phyloP scores from a whole-genome alignment of 1,139 yeast species.

The Lodderomyces orthopsilosis region DNA sequence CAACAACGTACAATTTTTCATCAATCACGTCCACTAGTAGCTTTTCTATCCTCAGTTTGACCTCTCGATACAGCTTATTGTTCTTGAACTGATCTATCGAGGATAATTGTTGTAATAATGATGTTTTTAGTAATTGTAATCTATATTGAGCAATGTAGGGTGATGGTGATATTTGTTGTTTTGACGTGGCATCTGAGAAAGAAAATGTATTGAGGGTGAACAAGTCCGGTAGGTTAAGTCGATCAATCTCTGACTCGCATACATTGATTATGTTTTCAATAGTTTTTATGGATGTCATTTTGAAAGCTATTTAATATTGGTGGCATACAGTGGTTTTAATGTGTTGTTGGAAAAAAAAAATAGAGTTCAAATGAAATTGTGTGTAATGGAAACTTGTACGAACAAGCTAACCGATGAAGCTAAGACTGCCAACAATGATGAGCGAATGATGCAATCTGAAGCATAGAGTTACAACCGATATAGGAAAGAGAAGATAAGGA shows the following conservation, averaged over 20 bases:
- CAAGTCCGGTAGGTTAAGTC: slow-evolving; percentile 17
- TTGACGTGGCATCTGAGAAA: background rate
- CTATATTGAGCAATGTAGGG: slow-evolving; percentile 25
- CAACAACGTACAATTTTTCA: slow-evolving; percentile 23
- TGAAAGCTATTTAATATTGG: too few species aligned
- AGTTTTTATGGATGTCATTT: slow-evolving; percentile 12
- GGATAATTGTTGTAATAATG: slow-evolving; percentile 1
- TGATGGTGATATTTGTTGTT: slow-evolving; percentile 13
- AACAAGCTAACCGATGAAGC: too few species aligned
- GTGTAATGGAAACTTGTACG: too few species aligned
- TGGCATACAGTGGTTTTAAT: background rate
- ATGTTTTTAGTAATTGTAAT: slow-evolving; percentile 17
- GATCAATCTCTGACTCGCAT: slow-evolving; percentile 16
- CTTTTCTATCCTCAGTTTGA: slow-evolving; percentile 12
- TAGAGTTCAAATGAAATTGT: too few species aligned
- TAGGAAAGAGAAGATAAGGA: too few species aligned
- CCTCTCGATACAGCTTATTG: slow-evolving; percentile 13
- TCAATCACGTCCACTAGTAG: slow-evolving; percentile 20
- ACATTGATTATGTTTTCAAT: slow-evolving; percentile 16
- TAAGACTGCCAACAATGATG: too few species aligned
- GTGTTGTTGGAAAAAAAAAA: background rate
- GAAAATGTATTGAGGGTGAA: background rate
- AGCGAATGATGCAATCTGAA: too few species aligned
- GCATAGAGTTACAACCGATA: too few species aligned
- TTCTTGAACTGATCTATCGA: slow-evolving; percentile 12